phyloP scores from a whole-genome alignment of 768 basidiomycete genomes.

The Russula vinacea region DNA sequence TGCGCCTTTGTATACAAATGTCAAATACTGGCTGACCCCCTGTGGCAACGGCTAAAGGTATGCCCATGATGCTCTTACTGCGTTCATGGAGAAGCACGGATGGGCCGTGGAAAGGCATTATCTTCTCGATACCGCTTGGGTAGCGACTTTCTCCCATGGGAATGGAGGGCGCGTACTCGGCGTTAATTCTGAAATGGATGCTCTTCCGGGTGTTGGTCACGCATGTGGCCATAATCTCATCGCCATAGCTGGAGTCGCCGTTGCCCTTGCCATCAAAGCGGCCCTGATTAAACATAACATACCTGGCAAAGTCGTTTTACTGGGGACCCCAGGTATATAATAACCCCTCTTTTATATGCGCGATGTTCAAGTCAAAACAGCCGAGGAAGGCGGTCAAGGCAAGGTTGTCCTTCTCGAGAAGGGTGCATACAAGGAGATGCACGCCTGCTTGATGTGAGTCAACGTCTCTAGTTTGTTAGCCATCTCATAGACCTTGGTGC shows the following conservation, averaged over 20 bases:
- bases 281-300: slow-evolving; percentile 61
- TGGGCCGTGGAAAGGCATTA: slow-evolving; percentile 62
- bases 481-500: background rate
- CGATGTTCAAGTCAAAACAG: slow-evolving; percentile 37
- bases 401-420: slow-evolving; percentile 66
- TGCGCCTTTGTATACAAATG: slow-evolving; percentile 33
- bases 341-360: background rate
- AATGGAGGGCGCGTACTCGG: slow-evolving; percentile 68
- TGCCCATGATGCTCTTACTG: slow-evolving; percentile 68
- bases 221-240: slow-evolving; percentile 85
- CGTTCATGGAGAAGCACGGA: slow-evolving; percentile 62
- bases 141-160: slow-evolving; percentile 62
- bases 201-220: slow-evolving; percentile 47
- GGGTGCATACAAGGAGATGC: slow-evolving; percentile 75
- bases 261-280: slow-evolving; percentile 64
- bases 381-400: slow-evolving; percentile 76
- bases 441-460: slow-evolving; percentile 67
- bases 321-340: slow-evolving; percentile 71
- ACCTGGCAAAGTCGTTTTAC: slow-evolving; percentile 62
- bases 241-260: slow-evolving; percentile 69
- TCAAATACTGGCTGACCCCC: background rate
- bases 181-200: slow-evolving; percentile 71
- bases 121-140: slow-evolving; percentile 71
- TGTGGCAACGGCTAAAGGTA: slow-evolving; percentile 41
- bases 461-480: background rate